phyloP scores from a whole-genome alignment of 1,284 basidiomycete genomes.

The Cutaneotrichosporon dermatis region DNA sequence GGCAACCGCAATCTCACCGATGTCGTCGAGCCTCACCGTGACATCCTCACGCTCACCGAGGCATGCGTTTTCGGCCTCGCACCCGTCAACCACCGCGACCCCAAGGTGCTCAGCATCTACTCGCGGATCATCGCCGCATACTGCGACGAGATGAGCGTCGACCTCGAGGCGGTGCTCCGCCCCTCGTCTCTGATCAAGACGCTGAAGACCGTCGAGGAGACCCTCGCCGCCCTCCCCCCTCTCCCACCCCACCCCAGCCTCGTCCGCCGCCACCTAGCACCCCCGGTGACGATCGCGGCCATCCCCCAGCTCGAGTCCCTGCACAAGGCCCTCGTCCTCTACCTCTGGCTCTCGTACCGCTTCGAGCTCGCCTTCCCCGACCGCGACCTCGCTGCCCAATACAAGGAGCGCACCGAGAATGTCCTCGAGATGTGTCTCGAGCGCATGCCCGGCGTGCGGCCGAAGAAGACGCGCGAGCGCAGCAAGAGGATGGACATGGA shows the following conservation, averaged over 20 bases:
- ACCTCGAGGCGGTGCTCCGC: conserved; percentile 45
- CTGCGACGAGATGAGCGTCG: conserved; percentile 44
- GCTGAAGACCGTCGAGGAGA: conserved; percentile 52
- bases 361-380: conserved; percentile 68
- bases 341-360: conserved; percentile 84
- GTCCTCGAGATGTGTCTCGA: conserved; percentile 58
- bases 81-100: conserved; percentile 53
- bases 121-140: conserved; percentile 45
- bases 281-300: conserved; percentile 34
- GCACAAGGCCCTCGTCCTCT: conserved; percentile 73
- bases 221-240: conserved; percentile 35
- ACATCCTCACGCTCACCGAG: conserved; percentile 54
- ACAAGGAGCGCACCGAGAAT: conserved; percentile 65
- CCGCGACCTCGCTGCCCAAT: conserved; percentile 52
- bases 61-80: conserved; percentile 52
- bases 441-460: conserved; percentile 38
- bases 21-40: conserved; percentile 53
- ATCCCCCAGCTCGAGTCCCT: conserved; percentile 64
- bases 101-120: conserved; percentile 46
- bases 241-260: conserved; percentile 14
- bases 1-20: conserved; percentile 46
- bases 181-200: conserved; percentile 50
- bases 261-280: conserved; percentile 7
- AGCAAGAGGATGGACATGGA: conserved; percentile 4
- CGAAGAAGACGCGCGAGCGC: conserved; percentile 20